Base-by-base conservation (phyloP, 176 grass and related monocot genomes). In the Phoenix roebelenii region DNA sequence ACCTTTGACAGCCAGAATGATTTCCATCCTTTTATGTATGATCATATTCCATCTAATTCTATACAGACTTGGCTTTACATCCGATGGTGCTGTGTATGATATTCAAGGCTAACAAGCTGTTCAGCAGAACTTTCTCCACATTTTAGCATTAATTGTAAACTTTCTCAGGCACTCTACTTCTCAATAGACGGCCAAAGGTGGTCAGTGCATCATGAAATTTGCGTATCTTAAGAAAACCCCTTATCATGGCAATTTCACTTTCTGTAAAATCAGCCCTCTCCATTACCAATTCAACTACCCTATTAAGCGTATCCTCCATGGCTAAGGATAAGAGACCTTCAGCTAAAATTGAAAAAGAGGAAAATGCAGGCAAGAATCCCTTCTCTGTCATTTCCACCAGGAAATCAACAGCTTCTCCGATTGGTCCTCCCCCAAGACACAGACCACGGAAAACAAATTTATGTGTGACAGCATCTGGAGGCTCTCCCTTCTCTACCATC, bases 391-490 rank as follows among this genome's bases (percentile, higher is more conserved):
- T 90, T 75, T 90, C 86, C 61, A 82, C 72, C 72, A 96, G 25
- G 77, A 96, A 96, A 67, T 87, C 86, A 66, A 81, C 79, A 71
- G 83, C 91, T 73, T 96, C 86, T 68, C 72, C 85, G 58, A 95
- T 89, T 18, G 79, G 74, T 2, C 90, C 83, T 51, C 91, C 86
- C 62, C 86, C 83, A 51, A 65, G 76, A 76, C 83, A 90, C 15
- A 95, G 76, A 35, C 80, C 72, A 54, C 91, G 77, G 18, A 96
- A 73, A n/a, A 89, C 74, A 77, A 96, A 85, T 50, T 96, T 84
- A 76, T 87, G 79, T 18, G 83, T 85, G 4, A 90, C 55, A 49
- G 74, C 76, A 96, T 96, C 91, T 71, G 86, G 86, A 68, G 83
- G 69, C 57, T 84, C 86, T 22, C 80, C 83, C 57, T 81, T 82